Evolutionary conservation across 306 rosid species (phyloP).

Genomic region (Citrullus amarus): DNA sequence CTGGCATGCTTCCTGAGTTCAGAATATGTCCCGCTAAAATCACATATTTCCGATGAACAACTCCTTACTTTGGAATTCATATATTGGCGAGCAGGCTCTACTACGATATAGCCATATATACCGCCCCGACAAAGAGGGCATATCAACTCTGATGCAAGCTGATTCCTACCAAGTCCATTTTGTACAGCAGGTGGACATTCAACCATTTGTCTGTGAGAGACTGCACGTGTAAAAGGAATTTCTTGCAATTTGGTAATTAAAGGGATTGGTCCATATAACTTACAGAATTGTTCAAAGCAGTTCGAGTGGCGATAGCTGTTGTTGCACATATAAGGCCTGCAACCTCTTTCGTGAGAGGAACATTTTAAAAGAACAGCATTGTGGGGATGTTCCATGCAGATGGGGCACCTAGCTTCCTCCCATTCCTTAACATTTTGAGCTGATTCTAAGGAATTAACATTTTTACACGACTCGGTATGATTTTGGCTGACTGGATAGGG

Average conservation of each 20-base stretch:
- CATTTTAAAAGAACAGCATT: constrained; percentile 65
- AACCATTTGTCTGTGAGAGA: constrained; percentile 22
- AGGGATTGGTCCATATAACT: constrained; percentile 28
- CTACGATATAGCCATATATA: constrained; percentile 53
- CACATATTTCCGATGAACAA: constrained; percentile 67
- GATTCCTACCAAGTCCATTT: constrained; percentile 23
- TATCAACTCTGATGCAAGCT: constrained; percentile 23
- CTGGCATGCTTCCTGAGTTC: constrained; percentile 80
- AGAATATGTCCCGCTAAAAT: constrained; percentile 47
- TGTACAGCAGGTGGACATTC: constrained; percentile 25
- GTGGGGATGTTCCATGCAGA: constrained; percentile 80
- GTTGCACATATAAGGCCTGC: constrained; percentile 75
- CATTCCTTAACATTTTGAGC: constrained; percentile 41
- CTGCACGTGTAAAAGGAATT: constrained; percentile 34
- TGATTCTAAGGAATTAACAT: not conserved
- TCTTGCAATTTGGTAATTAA: constrained; percentile 36
- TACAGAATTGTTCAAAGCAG: constrained; percentile 75
- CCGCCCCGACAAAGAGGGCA: constrained; percentile 89
- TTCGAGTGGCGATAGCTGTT: constrained; percentile 78
- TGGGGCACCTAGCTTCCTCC: constrained; percentile 68
- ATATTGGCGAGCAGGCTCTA: constrained; percentile 44
- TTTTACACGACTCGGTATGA: not conserved
- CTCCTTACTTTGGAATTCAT: constrained; percentile 54
- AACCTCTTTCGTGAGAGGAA: constrained; percentile 59
- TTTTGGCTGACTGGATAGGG: constrained; percentile 32